phyloP scores from a whole-genome alignment of 1,139 yeast species.

The Pichia norvegensis region DNA sequence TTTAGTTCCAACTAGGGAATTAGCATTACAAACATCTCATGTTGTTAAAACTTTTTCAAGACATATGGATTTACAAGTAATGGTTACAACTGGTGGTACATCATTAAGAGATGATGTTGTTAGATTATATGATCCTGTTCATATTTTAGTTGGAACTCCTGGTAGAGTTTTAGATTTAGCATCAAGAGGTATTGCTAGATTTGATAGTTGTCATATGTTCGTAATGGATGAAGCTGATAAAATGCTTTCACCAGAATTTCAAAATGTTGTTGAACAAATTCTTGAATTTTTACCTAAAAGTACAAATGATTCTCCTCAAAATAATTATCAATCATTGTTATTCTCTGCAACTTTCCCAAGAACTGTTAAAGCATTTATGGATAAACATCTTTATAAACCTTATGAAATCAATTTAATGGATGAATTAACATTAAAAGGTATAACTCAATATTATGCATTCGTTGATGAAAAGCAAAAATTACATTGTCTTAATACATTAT shows the following conservation, averaged over 20 bases:
- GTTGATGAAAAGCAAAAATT: conserved; percentile 95
- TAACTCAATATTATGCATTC: conserved; percentile 93
- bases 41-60: conserved; percentile 96
- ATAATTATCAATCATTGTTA: conserved; percentile 72
- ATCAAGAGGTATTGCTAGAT: conserved; percentile 76
- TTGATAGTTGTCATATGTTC: conserved; percentile 80
- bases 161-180: conserved; percentile 97
- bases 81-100: conserved; percentile 99
- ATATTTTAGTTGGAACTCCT: conserved; percentile 84
- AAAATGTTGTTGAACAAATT: conserved; percentile 80
- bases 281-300: conserved; percentile 65
- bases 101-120: conserved; percentile 87
- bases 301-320: conserved; percentile 14
- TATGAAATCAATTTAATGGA: conserved; percentile 97
- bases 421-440: conserved; percentile 91
- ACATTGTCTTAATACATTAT: conserved; percentile 90
- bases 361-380: conserved; percentile 89
- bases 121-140: conserved; percentile 88
- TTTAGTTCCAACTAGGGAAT: conserved; percentile 84
- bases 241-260: conserved; percentile 87
- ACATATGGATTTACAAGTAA: conserved; percentile 84
- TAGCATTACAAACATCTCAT: conserved; percentile 74
- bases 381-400: conserved; percentile 81
- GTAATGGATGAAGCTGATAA: conserved; percentile 99
- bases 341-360: conserved; percentile 96